Conservation (phyloP, 371 early-diverging fungal genomes). For the Zopfochytrium polystomum region DNA sequence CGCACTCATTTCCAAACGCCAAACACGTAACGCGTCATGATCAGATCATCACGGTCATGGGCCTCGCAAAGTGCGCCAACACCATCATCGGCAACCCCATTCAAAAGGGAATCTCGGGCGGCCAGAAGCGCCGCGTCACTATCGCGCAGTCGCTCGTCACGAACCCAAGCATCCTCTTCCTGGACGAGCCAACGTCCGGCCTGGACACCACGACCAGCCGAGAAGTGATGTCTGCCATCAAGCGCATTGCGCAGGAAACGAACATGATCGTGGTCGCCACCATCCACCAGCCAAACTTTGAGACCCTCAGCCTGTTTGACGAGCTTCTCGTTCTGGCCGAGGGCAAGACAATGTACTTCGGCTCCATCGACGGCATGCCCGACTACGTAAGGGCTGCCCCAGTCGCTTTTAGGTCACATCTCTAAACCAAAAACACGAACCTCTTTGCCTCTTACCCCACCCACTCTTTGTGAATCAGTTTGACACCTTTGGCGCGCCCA, state of each 20-base stretch:
- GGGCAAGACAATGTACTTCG: constrained; percentile 52
- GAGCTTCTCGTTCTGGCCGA: constrained; percentile 57
- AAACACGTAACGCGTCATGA: no score
- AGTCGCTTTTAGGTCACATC: not conserved
- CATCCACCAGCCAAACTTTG: constrained; percentile 84
- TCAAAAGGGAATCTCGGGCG: no score
- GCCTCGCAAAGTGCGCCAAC: constrained; percentile 63
- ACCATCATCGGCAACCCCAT: constrained; percentile 68
- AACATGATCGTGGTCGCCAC: constrained; percentile 72
- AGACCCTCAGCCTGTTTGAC: constrained; percentile 62
- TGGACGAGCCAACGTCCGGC: no score
- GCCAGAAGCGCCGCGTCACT: no score
- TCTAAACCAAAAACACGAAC: not conserved
- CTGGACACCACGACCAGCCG: no score
- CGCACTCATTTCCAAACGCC: constrained; percentile 66
- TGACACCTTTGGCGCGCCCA: constrained; percentile 25
- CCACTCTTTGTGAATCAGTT: no score
- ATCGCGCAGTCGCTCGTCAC: constrained; percentile 83
- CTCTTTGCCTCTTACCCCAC: not conserved
- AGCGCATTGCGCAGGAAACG: constrained; percentile 45
- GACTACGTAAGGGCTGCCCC: constrained; percentile 1
- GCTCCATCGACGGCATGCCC: constrained; percentile 34
- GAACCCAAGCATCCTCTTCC: constrained; percentile 61
- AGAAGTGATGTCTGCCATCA: constrained; percentile 54
- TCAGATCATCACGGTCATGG: constrained; percentile 59